Conservation (phyloP, 2,329 filamentous ascomycete species). For the Sporothrix schenckii region DNA sequence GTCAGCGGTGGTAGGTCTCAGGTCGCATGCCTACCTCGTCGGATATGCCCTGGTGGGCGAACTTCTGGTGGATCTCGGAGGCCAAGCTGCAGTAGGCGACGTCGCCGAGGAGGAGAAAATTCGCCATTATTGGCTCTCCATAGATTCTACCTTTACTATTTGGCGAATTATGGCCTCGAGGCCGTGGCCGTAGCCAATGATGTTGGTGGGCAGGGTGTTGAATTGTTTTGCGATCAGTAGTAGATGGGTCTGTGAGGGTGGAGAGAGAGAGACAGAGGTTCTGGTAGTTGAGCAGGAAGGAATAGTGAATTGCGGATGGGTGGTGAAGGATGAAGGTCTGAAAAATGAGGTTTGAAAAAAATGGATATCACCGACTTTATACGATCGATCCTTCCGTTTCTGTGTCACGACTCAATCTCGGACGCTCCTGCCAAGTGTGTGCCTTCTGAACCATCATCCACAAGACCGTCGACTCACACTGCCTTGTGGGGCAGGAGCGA, state of each 20-base stretch:
- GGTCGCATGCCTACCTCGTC: not conserved
- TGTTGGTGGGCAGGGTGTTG: not conserved
- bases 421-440: conserved; percentile 10
- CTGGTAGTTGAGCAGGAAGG: not conserved
- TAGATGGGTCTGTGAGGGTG: not conserved
- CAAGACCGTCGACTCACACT: conserved; percentile 5
- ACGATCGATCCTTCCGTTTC: conserved; percentile 18
- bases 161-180: not conserved
- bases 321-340: conserved; percentile 22
- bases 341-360: conserved; percentile 21
- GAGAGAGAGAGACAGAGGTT: not conserved
- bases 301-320: not conserved
- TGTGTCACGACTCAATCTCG: not conserved
- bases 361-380: conserved; percentile 20
- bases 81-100: not conserved
- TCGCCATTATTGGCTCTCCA: not conserved
- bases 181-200: not conserved
- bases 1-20: not conserved
- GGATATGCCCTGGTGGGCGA: not conserved
- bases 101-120: not conserved
- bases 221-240: not conserved
- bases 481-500: not conserved
- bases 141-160: too few relatives aligned
- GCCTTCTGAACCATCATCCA: not conserved
- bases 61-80: not conserved